Evolutionary conservation across 1,139 yeast genomes (phyloP).

Genomic region (Yamadazyma dendronema): DNA sequence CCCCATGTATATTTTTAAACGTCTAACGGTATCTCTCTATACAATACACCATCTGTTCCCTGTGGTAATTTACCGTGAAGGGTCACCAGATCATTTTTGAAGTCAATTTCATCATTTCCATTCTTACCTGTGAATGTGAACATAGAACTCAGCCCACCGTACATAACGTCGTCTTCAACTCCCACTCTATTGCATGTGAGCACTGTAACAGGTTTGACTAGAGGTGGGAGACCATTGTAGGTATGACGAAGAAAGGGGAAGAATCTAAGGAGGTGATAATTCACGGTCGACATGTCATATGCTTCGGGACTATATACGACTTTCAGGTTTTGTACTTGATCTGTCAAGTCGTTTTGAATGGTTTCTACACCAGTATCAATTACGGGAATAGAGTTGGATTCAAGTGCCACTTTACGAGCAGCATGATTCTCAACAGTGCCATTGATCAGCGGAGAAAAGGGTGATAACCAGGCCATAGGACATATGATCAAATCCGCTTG

Average conservation of each 20-base stretch:
- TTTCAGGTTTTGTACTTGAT: too few relatives aligned
- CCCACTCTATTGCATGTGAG: constrained; percentile 74
- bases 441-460: constrained; percentile 44
- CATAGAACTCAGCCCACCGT: constrained; percentile 70
- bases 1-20: too few relatives aligned
- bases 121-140: constrained; percentile 45
- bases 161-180: constrained; percentile 63
- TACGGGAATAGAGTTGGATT: neutral
- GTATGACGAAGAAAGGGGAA: constrained; percentile 57
- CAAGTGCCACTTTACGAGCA: neutral
- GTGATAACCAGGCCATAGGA: constrained; percentile 88
- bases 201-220: constrained; percentile 29
- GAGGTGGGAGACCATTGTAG: constrained; percentile 25
- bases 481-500: constrained; percentile 58
- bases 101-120: constrained; percentile 20
- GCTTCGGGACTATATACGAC: neutral
- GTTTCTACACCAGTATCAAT: too few relatives aligned
- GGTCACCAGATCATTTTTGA: constrained; percentile 48
- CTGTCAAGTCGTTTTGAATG: too few relatives aligned
- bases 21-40: neutral
- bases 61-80: constrained; percentile 56
- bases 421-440: neutral
- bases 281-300: constrained; percentile 28
- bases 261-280: constrained; percentile 73
- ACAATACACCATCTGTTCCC: constrained; percentile 51